Evolutionary conservation across 2,329 filamentous ascomycete species (phyloP).

Genomic region (Neofusicoccum laricinum): DNA sequence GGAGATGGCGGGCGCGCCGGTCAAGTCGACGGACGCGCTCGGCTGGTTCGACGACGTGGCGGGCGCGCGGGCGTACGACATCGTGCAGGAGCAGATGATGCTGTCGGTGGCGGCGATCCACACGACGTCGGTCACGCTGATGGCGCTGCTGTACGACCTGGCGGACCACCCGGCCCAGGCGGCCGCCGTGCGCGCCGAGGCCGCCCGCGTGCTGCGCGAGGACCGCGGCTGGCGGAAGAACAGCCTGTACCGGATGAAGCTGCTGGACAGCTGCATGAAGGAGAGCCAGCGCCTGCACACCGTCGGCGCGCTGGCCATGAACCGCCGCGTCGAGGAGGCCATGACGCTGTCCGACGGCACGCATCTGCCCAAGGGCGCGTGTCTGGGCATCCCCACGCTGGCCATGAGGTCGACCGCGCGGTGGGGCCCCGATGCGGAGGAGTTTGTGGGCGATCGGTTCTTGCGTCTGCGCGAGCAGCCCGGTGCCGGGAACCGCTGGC

Average conservation of each 20-base stretch:
- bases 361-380: not conserved
- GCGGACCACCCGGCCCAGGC: conserved; percentile 25
- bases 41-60: conserved; percentile 22
- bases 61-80: conserved; percentile 19
- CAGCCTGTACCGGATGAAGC: conserved; percentile 26
- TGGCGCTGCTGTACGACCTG: conserved; percentile 25
- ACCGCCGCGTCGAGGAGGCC: not conserved
- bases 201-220: conserved; percentile 23
- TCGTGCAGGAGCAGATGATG: conserved; percentile 18
- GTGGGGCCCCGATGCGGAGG: conserved; percentile 15
- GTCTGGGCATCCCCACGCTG: not conserved
- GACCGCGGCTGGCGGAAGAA: conserved; percentile 25
- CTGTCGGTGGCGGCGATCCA: conserved; percentile 22
- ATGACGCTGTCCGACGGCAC: not conserved
- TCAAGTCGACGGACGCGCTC: conserved; percentile 26
- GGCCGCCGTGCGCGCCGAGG: conserved; percentile 26
- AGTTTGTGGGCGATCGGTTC: not conserved
- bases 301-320: not conserved
- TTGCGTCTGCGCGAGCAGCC: not conserved
- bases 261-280: conserved; percentile 34
- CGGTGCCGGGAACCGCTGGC: not conserved
- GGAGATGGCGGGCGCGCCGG: conserved; percentile 19
- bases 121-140: conserved; percentile 26
- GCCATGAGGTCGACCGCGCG: conserved; percentile 7
- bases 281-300: conserved; percentile 27